Base-by-base conservation (phyloP, 352 stramenopile species). In the Thraustochytrium aureum region DNA sequence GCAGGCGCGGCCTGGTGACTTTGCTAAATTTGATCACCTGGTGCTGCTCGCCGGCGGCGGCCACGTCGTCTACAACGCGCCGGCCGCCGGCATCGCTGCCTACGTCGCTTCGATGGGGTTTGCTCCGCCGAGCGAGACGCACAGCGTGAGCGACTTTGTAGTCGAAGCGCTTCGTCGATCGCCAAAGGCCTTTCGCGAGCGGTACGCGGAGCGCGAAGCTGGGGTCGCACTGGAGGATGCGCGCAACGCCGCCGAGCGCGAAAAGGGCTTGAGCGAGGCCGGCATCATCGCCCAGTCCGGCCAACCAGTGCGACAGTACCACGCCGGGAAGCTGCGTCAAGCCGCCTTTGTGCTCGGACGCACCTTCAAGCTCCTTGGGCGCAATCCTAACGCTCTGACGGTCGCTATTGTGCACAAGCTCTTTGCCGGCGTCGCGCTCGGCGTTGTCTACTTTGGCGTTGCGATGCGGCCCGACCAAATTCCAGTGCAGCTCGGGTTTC, bases 1-100 rank as follows among this genome's bases (percentile, higher is more conserved):
- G 83, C 90, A 94, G 74, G 89, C 90, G 0, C 92, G 87, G 47
- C 86, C 87, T 35, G 90, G 90, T 72, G 90, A 89, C 10, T 95
- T 94, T 73, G 38, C 90, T 52, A 75, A 88, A 41, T 84, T 95
- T 22, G 89, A 95, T 72, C 84, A 91, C 39, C 88, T 95, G 41
- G 83, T 93, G 69, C 82, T 95, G 33, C 85, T 95, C 5, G 89
- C 35, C 37, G 43, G 26, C 54, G 76, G 76, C 26, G 52, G 22
- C 3, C 61, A 73, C n/a, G 35, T 39, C 26, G 69, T 79, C 5
- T 79, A 69, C 41, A 75, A 64, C 17, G 69, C 42, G 37, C 69
- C 69, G 50, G 33, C 54, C 14, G 59, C 42, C 37, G 32, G n/a
- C 42, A 47, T 50, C 37, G 39, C 22, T 22, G 50, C 47, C 22